phyloP scores from a whole-genome alignment of 1,284 basidiomycete genomes.

The Tylopilus orsonianus region DNA sequence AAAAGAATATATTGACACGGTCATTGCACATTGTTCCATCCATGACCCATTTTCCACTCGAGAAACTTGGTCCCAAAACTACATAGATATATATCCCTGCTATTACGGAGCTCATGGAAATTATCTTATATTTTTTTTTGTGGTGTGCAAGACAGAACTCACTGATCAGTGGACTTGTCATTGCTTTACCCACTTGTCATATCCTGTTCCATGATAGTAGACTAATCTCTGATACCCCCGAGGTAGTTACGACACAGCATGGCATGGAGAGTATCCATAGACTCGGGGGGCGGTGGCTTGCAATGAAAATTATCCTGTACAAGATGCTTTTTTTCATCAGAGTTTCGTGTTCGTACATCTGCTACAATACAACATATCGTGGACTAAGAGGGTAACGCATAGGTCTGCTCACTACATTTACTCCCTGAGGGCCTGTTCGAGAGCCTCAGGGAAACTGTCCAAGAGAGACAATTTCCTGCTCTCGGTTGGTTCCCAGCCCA shows the following conservation, averaged over 20 bases:
- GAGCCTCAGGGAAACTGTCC: conserved; percentile 35
- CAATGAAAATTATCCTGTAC: conserved; percentile 14
- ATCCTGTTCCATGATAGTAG: too few species aligned
- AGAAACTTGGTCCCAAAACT: too few species aligned
- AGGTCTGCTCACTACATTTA: neutral
- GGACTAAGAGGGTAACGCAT: neutral
- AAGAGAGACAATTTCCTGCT: conserved; percentile 34
- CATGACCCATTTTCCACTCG: too few species aligned
- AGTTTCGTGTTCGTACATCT: conserved; percentile 2
- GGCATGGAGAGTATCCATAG: neutral
- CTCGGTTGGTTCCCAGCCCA: conserved; percentile 42
- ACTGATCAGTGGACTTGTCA: too few species aligned
- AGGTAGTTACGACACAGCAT: neutral
- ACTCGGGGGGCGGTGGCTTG: neutral
- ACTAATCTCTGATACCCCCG: conserved; percentile 3
- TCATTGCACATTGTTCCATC: too few species aligned
- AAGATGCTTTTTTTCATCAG: neutral
- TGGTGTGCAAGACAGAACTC: too few species aligned
- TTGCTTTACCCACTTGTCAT: too few species aligned
- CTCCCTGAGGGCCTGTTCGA: conserved; percentile 32
- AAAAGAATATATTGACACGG: too few species aligned
- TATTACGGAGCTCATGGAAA: too few species aligned
- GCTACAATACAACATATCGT: neutral
- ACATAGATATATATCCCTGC: too few species aligned
- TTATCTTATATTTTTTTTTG: too few species aligned